A percentile compares a stretch with the other conserved stretches of the same genome.
These are phyloP conservation scores for Flaveria trinervia DNA, from an alignment of 129 eudicot genomes.

Conservation along the genomic window DNA sequence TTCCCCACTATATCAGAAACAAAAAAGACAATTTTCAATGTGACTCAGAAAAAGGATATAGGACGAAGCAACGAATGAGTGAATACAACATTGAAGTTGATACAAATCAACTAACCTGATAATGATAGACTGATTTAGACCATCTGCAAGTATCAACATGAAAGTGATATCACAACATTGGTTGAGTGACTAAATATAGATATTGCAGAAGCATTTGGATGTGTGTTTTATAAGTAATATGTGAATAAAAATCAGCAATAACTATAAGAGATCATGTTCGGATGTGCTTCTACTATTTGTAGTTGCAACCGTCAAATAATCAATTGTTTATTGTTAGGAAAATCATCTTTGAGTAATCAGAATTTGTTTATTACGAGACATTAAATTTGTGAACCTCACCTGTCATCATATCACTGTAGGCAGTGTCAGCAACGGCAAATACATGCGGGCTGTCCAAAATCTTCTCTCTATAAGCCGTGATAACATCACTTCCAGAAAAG, in stretches of 20 bases:
- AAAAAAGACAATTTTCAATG: neutral
- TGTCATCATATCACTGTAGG: conserved; percentile 72
- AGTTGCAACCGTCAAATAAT: neutral
- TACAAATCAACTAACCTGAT: conserved; percentile 65
- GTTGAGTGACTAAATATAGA: conserved; percentile 13
- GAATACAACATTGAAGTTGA: neutral
- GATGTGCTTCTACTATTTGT: neutral
- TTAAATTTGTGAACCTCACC: conserved; percentile 40
- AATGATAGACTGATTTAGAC: conserved; percentile 69
- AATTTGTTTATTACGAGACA: neutral
- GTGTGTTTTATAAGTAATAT: neutral
- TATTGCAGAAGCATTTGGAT: neutral
- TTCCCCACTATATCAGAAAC: conserved; percentile 64
- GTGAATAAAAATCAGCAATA: neutral
- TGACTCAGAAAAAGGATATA: neutral
- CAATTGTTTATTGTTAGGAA: neutral
- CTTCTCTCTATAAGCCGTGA: conserved; percentile 77
- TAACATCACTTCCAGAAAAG: conserved; percentile 52
- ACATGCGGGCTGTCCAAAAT: conserved; percentile 86
- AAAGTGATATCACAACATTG: conserved; percentile 16
- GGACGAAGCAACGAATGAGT: neutral
- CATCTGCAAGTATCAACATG: conserved; percentile 64
- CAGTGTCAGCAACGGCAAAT: conserved; percentile 66
- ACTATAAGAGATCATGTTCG: neutral
- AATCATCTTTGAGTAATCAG: neutral